Evolutionary conservation across 768 basidiomycete species (phyloP), one percentile per base, ranked within the genome.

Genomic region (Neoboletus magnificus): DNA sequence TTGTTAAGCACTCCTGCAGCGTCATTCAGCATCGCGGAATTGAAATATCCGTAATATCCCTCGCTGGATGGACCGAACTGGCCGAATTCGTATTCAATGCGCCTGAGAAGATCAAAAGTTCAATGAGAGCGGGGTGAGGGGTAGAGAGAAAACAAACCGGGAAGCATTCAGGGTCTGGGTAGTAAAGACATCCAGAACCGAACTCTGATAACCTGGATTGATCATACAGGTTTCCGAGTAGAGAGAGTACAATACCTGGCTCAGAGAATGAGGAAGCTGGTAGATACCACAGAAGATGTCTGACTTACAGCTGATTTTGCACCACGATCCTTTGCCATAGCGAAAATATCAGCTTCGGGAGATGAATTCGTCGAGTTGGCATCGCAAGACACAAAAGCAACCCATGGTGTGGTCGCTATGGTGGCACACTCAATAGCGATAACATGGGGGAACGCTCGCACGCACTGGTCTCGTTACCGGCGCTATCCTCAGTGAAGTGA

Each of bases 311-410:
- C 91, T 15, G 89, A 87, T 35, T 83, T 81, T 1, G 93, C 94
- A 5, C 94, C 94, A 58, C 82, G 77, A 58, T 87, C 83, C 40
- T 80, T 76, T 22, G 91, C 92, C 40, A 91, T 77, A 0, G 90
- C 91, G 71, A 97, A 93, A 50, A 95, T 81, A 67, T 97, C 93
- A 46, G 76, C 69, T 3, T 81, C 76, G 49, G 75, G 67, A 1
- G 84, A 83, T 4, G 82, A 75, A 56, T 80, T 73, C 16, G 90
- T 90, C 18, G 85, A 79, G 68, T 94, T 93, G 53, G 67, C 65
- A 65, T 95, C 93, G 70, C 93, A 96, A 4, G 84, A 81, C 47
- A 97, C 81, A 59, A 94, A 79, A 13, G 94, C 94, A 62, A 97
- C 89, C 93, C 93, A 97, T 4, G 94, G 92, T 0, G 93, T 91